Conservation (phyloP, 1,139 yeast species). For the Sugiyamaella paludigena region DNA sequence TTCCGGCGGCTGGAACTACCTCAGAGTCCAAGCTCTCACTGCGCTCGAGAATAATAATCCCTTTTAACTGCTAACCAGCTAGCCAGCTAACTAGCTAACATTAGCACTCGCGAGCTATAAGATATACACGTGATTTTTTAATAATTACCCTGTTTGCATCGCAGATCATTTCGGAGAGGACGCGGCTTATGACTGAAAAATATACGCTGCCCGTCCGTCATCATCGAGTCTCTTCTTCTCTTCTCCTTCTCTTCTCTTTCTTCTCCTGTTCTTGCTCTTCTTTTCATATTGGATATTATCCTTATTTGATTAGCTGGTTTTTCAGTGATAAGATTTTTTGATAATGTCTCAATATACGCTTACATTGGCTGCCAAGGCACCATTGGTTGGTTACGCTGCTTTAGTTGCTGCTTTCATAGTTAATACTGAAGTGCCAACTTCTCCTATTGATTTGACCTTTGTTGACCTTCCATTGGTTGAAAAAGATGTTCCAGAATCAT, state of each 20-base stretch:
- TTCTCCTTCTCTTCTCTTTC: neutral
- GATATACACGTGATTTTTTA: too few relatives aligned
- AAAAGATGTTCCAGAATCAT: constrained; percentile 37
- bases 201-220: neutral
- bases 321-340: neutral
- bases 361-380: constrained; percentile 82
- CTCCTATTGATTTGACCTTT: constrained; percentile 59
- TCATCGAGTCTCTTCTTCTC: neutral
- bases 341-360: constrained; percentile 36
- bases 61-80: too few relatives aligned
- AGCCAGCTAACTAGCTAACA: too few relatives aligned
- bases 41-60: too few relatives aligned
- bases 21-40: too few relatives aligned
- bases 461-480: constrained; percentile 43
- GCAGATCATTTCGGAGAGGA: too few relatives aligned
- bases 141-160: too few relatives aligned
- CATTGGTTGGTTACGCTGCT: constrained; percentile 74
- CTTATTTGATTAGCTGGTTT: too few relatives aligned
- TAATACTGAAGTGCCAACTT: constrained; percentile 50
- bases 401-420: constrained; percentile 74
- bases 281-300: too few relatives aligned
- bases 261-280: too few relatives aligned
- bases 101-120: too few relatives aligned
- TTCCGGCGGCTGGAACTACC: too few relatives aligned
- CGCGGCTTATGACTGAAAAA: constrained; percentile 7